Evolutionary conservation across 1,284 basidiomycete species (phyloP), one percentile per base, ranked within the genome.

Genomic region (Salmacisia buchloeana): DNA sequence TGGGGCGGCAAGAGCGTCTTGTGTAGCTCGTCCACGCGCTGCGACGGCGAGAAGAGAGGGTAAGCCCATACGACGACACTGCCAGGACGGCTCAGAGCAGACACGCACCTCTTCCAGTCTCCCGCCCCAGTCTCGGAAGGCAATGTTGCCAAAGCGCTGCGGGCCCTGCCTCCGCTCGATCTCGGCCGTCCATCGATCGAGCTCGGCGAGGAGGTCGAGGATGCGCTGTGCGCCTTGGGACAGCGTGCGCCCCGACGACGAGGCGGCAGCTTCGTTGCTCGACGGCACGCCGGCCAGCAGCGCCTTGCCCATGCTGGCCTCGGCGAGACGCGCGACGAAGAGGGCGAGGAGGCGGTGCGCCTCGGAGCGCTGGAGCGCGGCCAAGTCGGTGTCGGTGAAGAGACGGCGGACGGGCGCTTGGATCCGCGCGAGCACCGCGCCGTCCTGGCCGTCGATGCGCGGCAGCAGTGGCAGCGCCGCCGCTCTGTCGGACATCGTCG

Each of bases 91-190:
- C n/a, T n/a, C n/a, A n/a, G n/a, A n/a, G n/a, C n/a, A n/a, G n/a
- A 15, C 25, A 33, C 83, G 65, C 69, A 90, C 92, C 83, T 90
- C 84, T 80, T 90, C 86, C 29, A 97, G 83, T 34, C 88, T 84
- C 63, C 84, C 83, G 0, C 91, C 90, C 89, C 94, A 98, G 6
- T 85, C 85, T 59, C 94, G 84, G 77, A 98, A 98, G 0, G 92
- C 89, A 6, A 92, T 85, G 80, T 98, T 97, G 2, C 94, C 96
- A 74, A 94, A 99, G 1, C 96, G 85, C 76, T 97, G 96, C 1
- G 90, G 88, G 5, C 87, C 87, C n/a, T 85, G 81, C 3, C 86
- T 84, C 0, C 89, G 87, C 2, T 91, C 91, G 12, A 93, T 90
- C 35, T 89, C 87, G 56, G 89, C 85, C 12, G 94, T 88, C 91